phyloP scores from a whole-genome alignment of 176 grass and related monocot species.

The Lolium perenne region DNA sequence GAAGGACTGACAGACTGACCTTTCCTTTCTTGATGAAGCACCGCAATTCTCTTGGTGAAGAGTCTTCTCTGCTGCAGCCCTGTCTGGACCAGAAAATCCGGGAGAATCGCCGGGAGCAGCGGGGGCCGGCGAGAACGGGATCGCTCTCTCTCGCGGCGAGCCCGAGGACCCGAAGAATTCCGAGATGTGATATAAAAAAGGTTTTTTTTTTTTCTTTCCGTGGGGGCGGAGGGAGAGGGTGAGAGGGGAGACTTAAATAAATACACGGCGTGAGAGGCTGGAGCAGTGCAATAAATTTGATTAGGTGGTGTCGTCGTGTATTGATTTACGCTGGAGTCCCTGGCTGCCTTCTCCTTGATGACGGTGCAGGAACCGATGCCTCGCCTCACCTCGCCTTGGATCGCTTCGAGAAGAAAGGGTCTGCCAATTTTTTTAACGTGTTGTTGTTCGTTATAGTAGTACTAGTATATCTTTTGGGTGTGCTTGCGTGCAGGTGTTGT shows the following conservation, averaged over 20 bases:
- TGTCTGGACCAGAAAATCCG: slow-evolving; percentile 28
- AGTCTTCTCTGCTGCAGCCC: not conserved
- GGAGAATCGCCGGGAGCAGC: slow-evolving; percentile 46
- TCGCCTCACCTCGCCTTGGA: slow-evolving; percentile 18
- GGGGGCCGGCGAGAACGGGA: slow-evolving; percentile 40
- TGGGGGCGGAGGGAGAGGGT: not conserved
- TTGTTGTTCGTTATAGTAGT: not conserved
- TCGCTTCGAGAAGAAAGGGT: slow-evolving; percentile 39
- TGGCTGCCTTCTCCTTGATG: not conserved
- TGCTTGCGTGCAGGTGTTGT: not conserved
- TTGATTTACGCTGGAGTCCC: slow-evolving; percentile 30
- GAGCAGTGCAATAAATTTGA: slow-evolving; percentile 56
- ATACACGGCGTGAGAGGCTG: slow-evolving; percentile 47
- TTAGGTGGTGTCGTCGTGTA: not conserved
- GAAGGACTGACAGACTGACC: slow-evolving; percentile 35
- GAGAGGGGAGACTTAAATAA: slow-evolving; percentile 46
- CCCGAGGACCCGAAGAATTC: slow-evolving; percentile 60
- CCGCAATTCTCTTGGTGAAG: slow-evolving; percentile 30
- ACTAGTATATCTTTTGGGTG: not conserved
- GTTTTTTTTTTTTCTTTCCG: not conserved
- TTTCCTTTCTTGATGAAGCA: not conserved
- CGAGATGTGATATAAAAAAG: slow-evolving; percentile 39
- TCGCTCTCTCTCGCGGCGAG: slow-evolving; percentile 42
- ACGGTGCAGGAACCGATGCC: slow-evolving; percentile 36
- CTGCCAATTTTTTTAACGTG: slow-evolving; percentile 11